Evolutionary conservation across 306 rosid species (phyloP), one percentile per base, ranked within the genome.

Genomic region (Gillenia trifoliata): DNA sequence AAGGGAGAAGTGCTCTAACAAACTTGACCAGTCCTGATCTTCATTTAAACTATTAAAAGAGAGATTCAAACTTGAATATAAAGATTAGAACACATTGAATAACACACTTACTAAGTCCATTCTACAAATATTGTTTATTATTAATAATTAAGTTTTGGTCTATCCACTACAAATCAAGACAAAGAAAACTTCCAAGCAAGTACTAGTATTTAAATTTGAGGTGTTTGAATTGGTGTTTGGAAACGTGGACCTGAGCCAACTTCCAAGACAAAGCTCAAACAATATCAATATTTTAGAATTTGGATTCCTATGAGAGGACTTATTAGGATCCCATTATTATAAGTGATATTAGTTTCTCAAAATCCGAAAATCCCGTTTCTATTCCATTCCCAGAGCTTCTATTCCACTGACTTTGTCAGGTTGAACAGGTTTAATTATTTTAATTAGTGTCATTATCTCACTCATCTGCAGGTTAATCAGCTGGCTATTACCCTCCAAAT

Each of bases 341-440:
- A 88, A 29, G 80, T 82, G 88, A 70, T 66, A 73, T 38, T 69
- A 80, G 83, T 62, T 76, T 89, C 96, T 92, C 80, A 85, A 81
- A 87, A 88, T 90, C 85, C 85, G 80, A 85, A 89, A 90, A 89
- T 92, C 92, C 98, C 68, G 99, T 87, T 95, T 95, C 99, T 90
- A 95, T 95, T 95, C 99, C 98, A 90, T 95, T 95, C 96, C 96
- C 97, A 90, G 80, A 90, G 93, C 85, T 95, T 95, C 99, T 95
- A 95, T 92, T 95, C 99, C 90, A 90, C 96, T 90, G 95, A 75
- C 75, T 80, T 79, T 87, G 91, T 80, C 98, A 88, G 97, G 75
- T 64, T 71, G 50, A 79, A 66, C 57, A 55, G 76, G 71, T 30
- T 49, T 25, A 19, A 25, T 54, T 50, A 68, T 38, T 80, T n/a